Evolutionary conservation across 192 early-diverging fungal genomes (phyloP).

Genomic region (Podila epigama): DNA sequence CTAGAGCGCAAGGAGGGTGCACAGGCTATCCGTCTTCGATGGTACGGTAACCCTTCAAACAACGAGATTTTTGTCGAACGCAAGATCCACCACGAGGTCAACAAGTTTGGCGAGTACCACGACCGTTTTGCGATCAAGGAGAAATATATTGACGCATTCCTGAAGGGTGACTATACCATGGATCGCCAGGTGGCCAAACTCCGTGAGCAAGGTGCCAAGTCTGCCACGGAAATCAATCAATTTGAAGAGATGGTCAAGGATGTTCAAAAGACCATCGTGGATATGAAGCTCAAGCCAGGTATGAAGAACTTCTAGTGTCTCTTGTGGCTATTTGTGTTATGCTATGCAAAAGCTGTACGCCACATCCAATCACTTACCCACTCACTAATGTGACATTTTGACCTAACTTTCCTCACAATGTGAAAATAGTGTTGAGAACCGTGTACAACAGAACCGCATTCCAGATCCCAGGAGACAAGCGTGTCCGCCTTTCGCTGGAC

Average conservation of each 20-base stretch:
- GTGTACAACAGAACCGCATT: constrained; percentile 99
- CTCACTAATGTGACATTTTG: constrained; percentile 1
- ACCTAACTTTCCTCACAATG: background rate
- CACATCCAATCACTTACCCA: no score
- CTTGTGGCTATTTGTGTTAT: background rate
- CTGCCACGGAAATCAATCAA: constrained; percentile 76
- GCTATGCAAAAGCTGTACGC: background rate
- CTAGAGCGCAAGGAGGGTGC: constrained; percentile 90
- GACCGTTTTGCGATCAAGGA: constrained; percentile 94
- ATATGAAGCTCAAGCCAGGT: constrained; percentile 71
- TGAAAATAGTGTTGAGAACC: constrained; percentile 72
- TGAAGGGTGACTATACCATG: constrained; percentile 80
- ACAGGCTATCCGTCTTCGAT: constrained; percentile 89
- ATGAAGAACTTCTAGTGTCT: background rate
- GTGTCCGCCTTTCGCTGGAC: constrained; percentile 93
- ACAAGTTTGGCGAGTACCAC: constrained; percentile 90
- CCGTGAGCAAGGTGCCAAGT: constrained; percentile 72
- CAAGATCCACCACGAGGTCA: constrained; percentile 54
- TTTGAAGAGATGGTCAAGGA: constrained; percentile 76
- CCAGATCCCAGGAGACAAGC: constrained; percentile 94
- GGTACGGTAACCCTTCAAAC: constrained; percentile 87
- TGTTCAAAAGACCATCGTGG: constrained; percentile 70
- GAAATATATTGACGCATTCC: constrained; percentile 87
- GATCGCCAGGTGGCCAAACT: constrained; percentile 80
- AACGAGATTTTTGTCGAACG: constrained; percentile 85